A percentile compares a stretch with the other conserved stretches of the same genome.
phyloP scores from a whole-genome alignment of 768 basidiomycete species.

The Mycena epipterygia region DNA sequence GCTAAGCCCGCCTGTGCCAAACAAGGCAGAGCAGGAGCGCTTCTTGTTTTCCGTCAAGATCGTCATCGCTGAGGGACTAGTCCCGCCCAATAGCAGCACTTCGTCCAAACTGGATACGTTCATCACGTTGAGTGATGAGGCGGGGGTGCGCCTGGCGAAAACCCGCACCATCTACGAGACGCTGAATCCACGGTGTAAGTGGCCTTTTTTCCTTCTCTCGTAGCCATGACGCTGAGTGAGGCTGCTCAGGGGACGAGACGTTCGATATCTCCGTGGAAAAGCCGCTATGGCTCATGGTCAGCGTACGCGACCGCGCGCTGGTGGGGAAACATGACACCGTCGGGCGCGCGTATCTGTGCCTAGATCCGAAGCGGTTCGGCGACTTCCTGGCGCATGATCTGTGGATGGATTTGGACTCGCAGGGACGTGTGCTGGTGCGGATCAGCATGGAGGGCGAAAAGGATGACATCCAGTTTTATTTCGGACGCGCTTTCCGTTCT shows the following conservation, averaged over 20 bases:
- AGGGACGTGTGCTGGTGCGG: constrained; percentile 87
- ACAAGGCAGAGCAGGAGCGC: constrained; percentile 73
- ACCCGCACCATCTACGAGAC: constrained; percentile 97
- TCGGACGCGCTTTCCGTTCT: constrained; percentile 94
- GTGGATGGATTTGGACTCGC: constrained; percentile 91
- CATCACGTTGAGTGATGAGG: constrained; percentile 94
- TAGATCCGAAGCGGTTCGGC: constrained; percentile 89
- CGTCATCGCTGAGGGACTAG: constrained; percentile 90
- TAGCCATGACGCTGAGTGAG: constrained; percentile 18
- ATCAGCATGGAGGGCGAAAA: constrained; percentile 99
- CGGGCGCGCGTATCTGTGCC: constrained; percentile 91
- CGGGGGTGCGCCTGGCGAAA: constrained; percentile 90
- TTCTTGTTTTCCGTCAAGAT: constrained; percentile 97
- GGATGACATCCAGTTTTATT: constrained; percentile 97
- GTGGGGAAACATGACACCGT: constrained; percentile 95
- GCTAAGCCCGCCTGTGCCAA: constrained; percentile 76
- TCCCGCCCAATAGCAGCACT: constrained; percentile 80
- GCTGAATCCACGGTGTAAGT: constrained; percentile 89
- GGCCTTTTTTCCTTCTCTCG: neutral
- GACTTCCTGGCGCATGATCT: constrained; percentile 93
- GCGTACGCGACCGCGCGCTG: constrained; percentile 90
- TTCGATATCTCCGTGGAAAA: constrained; percentile 96
- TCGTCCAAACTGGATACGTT: constrained; percentile 92
- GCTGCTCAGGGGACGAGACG: constrained; percentile 89
- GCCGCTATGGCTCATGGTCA: constrained; percentile 97